Conservation (phyloP, 805 yeast genomes). For the Wickerhamiella domercqiae region DNA sequence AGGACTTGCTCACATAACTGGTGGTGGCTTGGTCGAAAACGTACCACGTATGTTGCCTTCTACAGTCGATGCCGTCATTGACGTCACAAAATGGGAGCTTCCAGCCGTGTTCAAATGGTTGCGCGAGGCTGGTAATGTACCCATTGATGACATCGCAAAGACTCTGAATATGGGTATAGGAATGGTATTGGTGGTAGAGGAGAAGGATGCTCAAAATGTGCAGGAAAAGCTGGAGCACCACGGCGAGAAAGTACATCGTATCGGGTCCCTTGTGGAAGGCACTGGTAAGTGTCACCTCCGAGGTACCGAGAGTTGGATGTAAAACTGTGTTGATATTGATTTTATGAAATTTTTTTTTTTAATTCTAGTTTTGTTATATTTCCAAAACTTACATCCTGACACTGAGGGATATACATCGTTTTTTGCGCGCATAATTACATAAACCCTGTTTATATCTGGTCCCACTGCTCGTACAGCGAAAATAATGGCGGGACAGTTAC, state of each 20-base stretch:
- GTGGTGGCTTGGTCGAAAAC: constrained; percentile 95
- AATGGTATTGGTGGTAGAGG: constrained; percentile 76
- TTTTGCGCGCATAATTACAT: too few species aligned
- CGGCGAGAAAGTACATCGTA: constrained; percentile 50
- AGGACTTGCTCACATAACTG: constrained; percentile 94
- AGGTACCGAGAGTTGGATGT: constrained; percentile 24
- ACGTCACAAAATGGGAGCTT: constrained; percentile 65
- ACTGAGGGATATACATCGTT: too few species aligned
- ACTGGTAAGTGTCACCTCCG: constrained; percentile 26
- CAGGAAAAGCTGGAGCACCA: constrained; percentile 44
- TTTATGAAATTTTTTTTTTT: too few species aligned
- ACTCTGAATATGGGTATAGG: constrained; percentile 95
- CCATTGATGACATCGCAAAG: constrained; percentile 66
- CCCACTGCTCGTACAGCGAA: too few species aligned
- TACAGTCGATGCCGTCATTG: constrained; percentile 63
- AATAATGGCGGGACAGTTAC: background rate
- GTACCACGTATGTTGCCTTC: constrained; percentile 88
- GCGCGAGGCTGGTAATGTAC: constrained; percentile 81
- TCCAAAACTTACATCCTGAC: too few species aligned
- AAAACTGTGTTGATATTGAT: constrained; percentile 3
- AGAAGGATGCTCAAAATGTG: constrained; percentile 45
- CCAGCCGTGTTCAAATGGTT: constrained; percentile 91
- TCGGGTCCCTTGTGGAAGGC: constrained; percentile 44
- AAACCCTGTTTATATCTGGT: too few species aligned
- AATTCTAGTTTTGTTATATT: too few species aligned